Evolutionary conservation across 305 asterid species (phyloP), one percentile per base, ranked within the genome.

Genomic region (Fraxinus dipetala): DNA sequence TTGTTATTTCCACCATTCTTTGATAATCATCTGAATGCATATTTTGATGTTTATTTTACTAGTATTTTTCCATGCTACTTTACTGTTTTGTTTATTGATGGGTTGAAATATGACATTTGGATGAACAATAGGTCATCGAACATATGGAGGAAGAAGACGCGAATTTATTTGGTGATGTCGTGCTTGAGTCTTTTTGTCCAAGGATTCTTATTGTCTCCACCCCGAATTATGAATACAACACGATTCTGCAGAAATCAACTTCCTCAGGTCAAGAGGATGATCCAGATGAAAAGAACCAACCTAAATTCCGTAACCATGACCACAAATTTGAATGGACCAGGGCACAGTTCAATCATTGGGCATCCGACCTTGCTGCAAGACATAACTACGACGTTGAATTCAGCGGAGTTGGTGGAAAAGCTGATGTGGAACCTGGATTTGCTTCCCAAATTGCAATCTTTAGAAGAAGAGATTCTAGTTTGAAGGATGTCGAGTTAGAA

Each of bases 251-350:
- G 85, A 88, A 89, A 61, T 90, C 94, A 75, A 51, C 92, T 24
- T 89, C 90, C 7, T 89, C 87, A 7, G 84, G 86, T 86, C 92
- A 82, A 77, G 97, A 91, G 78, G 98, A 90, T 9, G 94, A 92
- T 70, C 92, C 87, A 7, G 94, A 91, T 32, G 97, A 95, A 76
- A 90, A 85, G 82, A 85, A 83, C 83, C 91, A 86, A 76, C 79
- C 79, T 80, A 94, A 91, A 85, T 95, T 94, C 89, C 88, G 99
- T 74, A 95, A 95, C 88, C 95, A 93, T 65, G 99, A 95, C 65
- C 99, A 95, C 91, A 95, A 94, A 86, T 95, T 95, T 32, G 98
- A 94, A 83, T 95, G 99, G 99, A 94, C 97, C 0, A 85, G 99
- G 82, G 91, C 89, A 70, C 96, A 95, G 84, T 95, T 95, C 63